Percentiles rank a stretch among this genome's conserved stretches.
These are phyloP conservation scores for Talaromyces trachyspermus DNA, from an alignment of 495 filamentous ascomycete species.

Conservation along the genomic window DNA sequence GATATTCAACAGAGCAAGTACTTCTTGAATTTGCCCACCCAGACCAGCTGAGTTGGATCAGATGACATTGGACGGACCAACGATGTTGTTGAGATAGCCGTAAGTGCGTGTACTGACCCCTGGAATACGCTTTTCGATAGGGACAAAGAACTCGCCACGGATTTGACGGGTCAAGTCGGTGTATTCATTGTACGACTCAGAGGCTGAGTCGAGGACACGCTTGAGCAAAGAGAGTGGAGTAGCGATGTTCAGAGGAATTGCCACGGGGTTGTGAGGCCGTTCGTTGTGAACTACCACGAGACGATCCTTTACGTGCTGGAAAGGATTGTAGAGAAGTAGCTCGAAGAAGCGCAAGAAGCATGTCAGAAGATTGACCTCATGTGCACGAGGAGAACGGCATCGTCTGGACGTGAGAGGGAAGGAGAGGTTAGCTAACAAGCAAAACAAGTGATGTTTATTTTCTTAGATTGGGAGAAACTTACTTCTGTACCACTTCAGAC, in stretches of 20 bases:
- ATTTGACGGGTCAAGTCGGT: not conserved
- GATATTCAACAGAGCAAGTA: too few species aligned
- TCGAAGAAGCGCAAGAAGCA: conserved; percentile 1
- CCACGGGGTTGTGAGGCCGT: not conserved
- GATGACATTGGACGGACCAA: conserved; percentile 1
- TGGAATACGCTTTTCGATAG: conserved; percentile 3
- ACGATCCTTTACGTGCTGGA: not conserved
- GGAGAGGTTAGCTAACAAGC: not conserved
- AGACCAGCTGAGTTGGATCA: not conserved
- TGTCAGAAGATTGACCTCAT: not conserved
- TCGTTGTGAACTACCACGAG: not conserved
- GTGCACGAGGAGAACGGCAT: not conserved
- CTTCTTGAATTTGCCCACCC: too few species aligned
- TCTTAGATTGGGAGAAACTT: too few species aligned
- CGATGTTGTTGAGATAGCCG: conserved; percentile 1
- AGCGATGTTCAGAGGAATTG: not conserved
- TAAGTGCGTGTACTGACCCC: not conserved
- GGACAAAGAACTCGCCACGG: not conserved
- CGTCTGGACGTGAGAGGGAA: not conserved
- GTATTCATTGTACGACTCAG: not conserved
- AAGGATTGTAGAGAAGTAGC: not conserved
- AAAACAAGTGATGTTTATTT: too few species aligned
- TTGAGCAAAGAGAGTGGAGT: conserved; percentile 2
- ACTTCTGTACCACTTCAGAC: not conserved
- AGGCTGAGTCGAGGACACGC: conserved; percentile 1